Base-by-base conservation (phyloP, 2,329 filamentous ascomycete species). In the Acrodontium crateriforme region DNA sequence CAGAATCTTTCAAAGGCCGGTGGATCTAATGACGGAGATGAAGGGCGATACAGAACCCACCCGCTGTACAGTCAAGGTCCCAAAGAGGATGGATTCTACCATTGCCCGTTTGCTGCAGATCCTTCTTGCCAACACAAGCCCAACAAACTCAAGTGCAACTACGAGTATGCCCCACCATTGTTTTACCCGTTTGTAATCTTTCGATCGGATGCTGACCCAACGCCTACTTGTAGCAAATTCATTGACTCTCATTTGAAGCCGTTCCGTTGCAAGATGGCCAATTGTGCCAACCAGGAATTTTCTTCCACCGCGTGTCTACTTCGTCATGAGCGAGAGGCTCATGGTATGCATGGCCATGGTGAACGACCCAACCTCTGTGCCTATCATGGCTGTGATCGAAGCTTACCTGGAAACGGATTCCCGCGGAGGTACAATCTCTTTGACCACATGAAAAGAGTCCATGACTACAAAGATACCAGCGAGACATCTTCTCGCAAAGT, bases 61-160 rank as follows among this genome's bases (percentile, higher is more conserved):
- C 67, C 65, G 12, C 61, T 82, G 9, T 87, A 85, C 63, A 75
- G 76, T 52, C 72, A 71, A 30, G 59, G 60, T 25, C 69, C 75
- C 7, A 56, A 67, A 21, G 54, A 65, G 18, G 82, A 93, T 56
- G 84, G 83, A 49, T 71, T 91, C 34, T 95, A 89, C 62, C 83
- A 92, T 61, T 95, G 87, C 66, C 87, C 87, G 5, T 89, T 78
- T 66, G 74, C 78, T 53, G 78, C 73, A 44, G 60, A 69, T 27
- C 37, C 45, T 5, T 66, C 74, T 49, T 95, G 87, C 70, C 79
- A 71, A 56, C 87, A 94, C 72, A 80, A 81, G 60, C 74, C 85
- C 21, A 89, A 91, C 50, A 89, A 91, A 63, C 79, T 95, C 45
- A 94, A 94, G 71, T 94, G 87, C 74, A 92, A 93, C 61, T 95